phyloP scores from a whole-genome alignment of 2,329 filamentous ascomycete genomes.

The Dothiorella sarmentorum region DNA sequence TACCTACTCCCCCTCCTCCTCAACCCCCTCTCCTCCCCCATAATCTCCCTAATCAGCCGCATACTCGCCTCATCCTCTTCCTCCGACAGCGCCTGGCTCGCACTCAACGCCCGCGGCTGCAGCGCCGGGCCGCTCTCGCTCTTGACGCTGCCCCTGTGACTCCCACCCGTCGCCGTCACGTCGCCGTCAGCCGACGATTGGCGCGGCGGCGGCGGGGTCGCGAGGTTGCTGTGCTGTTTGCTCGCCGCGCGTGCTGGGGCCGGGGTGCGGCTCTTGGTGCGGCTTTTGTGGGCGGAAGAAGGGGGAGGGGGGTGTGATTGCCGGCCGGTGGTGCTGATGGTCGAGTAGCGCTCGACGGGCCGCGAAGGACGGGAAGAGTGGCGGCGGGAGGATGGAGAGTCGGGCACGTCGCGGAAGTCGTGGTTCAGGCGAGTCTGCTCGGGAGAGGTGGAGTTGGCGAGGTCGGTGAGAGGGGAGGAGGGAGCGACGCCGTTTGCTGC shows the following conservation, averaged over 20 bases:
- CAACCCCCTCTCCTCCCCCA: conserved; percentile 31
- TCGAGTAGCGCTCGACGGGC: conserved; percentile 21
- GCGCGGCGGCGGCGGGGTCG: not conserved
- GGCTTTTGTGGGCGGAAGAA: conserved; percentile 20
- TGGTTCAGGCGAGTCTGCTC: not conserved
- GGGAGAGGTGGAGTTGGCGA: conserved; percentile 20
- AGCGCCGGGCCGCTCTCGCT: conserved; percentile 29
- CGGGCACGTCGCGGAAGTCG: not conserved
- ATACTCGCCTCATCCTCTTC: conserved; percentile 30
- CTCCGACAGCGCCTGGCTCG: conserved; percentile 23
- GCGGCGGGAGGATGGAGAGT: conserved; percentile 8
- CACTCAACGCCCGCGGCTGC: conserved; percentile 28
- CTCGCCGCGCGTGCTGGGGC: not conserved
- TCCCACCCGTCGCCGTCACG: conserved; percentile 16
- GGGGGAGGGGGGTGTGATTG: conserved; percentile 20
- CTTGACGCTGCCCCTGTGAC: conserved; percentile 19
- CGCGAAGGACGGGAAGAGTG: conserved; percentile 21
- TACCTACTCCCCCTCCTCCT: conserved; percentile 21
- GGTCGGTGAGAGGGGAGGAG: conserved; percentile 21
- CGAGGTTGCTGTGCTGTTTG: not conserved
- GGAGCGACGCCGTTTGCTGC: conserved; percentile 11
- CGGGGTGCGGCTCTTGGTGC: conserved; percentile 27
- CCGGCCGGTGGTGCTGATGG: conserved; percentile 20
- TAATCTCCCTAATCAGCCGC: conserved; percentile 30
- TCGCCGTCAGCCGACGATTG: no score